Conservation (phyloP, 495 filamentous ascomycete genomes). For the Friedmanniomyces endolithicus region DNA sequence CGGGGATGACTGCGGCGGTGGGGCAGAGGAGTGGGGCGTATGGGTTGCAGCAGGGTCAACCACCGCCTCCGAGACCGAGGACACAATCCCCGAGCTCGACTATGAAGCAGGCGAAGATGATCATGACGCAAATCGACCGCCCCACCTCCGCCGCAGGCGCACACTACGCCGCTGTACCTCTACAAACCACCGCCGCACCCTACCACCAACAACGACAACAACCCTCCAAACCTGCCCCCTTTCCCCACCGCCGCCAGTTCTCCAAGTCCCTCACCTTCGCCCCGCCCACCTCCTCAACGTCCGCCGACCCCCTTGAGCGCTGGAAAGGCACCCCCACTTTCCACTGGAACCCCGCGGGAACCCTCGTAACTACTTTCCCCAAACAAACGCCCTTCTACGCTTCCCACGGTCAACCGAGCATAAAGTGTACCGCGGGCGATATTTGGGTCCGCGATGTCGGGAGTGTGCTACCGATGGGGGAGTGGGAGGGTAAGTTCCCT, state of each 20-base stretch:
- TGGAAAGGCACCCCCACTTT: constrained; percentile 86
- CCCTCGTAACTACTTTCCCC: constrained; percentile 73
- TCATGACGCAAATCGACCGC: constrained; percentile 38
- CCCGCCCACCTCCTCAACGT: constrained; percentile 65
- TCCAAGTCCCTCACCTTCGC: constrained; percentile 33
- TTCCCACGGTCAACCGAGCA: constrained; percentile 55
- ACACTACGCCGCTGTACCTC: background rate
- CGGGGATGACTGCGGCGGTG: background rate
- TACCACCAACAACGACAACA: constrained; percentile 40
- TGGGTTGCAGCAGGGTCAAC: background rate
- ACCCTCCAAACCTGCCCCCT: constrained; percentile 22
- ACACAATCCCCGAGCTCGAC: constrained; percentile 67
- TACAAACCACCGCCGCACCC: constrained; percentile 6
- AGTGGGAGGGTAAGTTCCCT: constrained; percentile 68
- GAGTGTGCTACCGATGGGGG: constrained; percentile 53
- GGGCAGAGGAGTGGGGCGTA: background rate
- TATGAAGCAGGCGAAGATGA: constrained; percentile 40
- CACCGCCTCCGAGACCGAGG: constrained; percentile 59
- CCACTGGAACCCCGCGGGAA: constrained; percentile 77
- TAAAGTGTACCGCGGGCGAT: constrained; percentile 75
- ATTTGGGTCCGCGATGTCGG: constrained; percentile 61
- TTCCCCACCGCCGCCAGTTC: constrained; percentile 29
- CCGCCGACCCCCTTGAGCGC: constrained; percentile 63
- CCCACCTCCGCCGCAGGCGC: constrained; percentile 48
- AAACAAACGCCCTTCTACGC: constrained; percentile 78